Base-by-base conservation (phyloP, 2,329 filamentous ascomycete species). In the Penicillium sp. region DNA sequence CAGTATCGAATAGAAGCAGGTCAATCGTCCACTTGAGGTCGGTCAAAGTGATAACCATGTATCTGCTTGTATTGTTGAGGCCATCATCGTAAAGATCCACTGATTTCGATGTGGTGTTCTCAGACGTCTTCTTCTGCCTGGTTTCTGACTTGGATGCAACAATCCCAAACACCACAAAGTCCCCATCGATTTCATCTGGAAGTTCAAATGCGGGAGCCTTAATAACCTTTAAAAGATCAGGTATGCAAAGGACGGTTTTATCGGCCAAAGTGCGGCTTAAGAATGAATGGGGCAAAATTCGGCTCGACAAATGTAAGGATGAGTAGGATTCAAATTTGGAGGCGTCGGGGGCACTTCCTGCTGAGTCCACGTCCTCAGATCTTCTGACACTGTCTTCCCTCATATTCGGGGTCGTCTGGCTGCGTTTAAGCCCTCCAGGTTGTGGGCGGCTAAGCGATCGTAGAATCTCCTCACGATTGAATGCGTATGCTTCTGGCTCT, bases 1-100 rank as follows among this genome's bases (percentile, higher is more conserved):
- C 95, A 0, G 88, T 86, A 66, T 90, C 89, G 74, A 99, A 99
- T 14, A 99, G 83, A 66, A 92, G 97, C 41, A 97, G 82, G 61
- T 97, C 92, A 12, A 99, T 74, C 65, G 96, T 91, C 85, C 87
- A 96, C 66, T 91, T 88, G 11, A 99, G 79, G 72, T 99, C 93
- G 0, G 90, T 91, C 2, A 99, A 80, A 2, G 85, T 90, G 58
- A 99, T 79, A 1, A 93, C 88, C 89, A 99, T 97, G 77, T 95
- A 99, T 72, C 96, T 97, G 48, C 88, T 88, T 2, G 69, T 75
- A 51, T 80, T 79, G 44, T 81, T 80, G 51, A 87, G 82, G 9
- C 83, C 80, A 46, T 82, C 77, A 18, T 78, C 75, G 43, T 82
- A 75, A 46, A 78, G 76, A 44, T 80, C 73, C 4, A 69, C 70